Percentiles rank a stretch among this genome's conserved stretches.
Conservation (phyloP, 78 protist species). For the Salpingoeca rosetta region DNA sequence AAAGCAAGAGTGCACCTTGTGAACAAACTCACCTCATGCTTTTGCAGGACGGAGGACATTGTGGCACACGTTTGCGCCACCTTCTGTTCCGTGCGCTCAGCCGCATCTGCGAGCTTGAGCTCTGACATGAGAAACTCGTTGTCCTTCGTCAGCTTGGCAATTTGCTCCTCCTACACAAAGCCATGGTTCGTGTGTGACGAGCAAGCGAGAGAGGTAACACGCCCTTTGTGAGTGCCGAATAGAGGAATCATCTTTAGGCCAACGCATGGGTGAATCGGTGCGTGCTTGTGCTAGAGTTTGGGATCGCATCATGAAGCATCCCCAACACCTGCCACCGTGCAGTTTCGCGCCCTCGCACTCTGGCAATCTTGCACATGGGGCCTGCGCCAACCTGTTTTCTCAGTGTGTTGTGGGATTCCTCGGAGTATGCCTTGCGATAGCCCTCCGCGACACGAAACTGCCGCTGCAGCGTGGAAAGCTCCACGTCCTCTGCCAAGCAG, state of each 20-base stretch:
- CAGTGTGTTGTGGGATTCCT: slow-evolving; percentile 1
- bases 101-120: not conserved
- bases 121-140: slow-evolving; percentile 8
- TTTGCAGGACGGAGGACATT: not conserved
- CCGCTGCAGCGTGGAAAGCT: slow-evolving; percentile 24
- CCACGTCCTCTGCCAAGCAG: too few relatives aligned
- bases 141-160: slow-evolving; percentile 11
- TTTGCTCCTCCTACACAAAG: not conserved
- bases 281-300: too few relatives aligned
- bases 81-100: not conserved
- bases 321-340: not conserved
- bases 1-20: not conserved
- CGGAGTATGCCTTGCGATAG: slow-evolving; percentile 11
- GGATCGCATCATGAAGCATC: not conserved
- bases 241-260: not conserved
- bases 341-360: not conserved
- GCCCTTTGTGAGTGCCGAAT: not conserved
- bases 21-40: too few relatives aligned
- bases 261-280: too few relatives aligned
- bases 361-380: not conserved
- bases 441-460: slow-evolving; percentile 23
- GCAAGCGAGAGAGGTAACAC: not conserved
- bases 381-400: not conserved
- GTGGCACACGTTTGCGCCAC: not conserved
- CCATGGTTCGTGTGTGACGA: not conserved